A percentile compares a stretch with the other conserved stretches of the same genome.
Evolutionary conservation across 371 early-diverging fungal genomes (phyloP).

Genomic region (Homolaphlyctis polyrhiza): DNA sequence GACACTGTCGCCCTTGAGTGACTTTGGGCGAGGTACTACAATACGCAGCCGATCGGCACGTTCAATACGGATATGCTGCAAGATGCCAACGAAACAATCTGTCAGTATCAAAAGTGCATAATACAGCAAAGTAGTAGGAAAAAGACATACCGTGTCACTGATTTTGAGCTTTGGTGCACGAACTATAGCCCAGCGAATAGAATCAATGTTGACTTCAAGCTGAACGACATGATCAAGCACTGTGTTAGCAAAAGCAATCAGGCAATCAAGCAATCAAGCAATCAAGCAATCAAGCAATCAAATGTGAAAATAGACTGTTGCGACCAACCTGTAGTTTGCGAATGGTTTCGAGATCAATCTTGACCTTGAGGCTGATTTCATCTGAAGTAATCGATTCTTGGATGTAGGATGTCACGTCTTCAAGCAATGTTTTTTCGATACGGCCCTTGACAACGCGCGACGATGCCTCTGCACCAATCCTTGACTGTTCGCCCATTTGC

Average conservation of each 20-base stretch:
- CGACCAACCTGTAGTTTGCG: slow-evolving; percentile 57
- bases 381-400: slow-evolving; percentile 79
- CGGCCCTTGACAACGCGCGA: slow-evolving; percentile 95
- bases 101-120: no score
- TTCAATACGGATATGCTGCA: slow-evolving; percentile 69
- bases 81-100: no score
- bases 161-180: slow-evolving; percentile 83
- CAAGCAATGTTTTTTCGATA: slow-evolving; percentile 83
- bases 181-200: slow-evolving; percentile 70
- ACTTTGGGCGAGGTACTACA: slow-evolving; percentile 64
- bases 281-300: slow-evolving; percentile 1
- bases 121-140: no score
- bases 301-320: not conserved
- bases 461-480: slow-evolving; percentile 48
- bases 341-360: slow-evolving; percentile 78
- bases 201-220: slow-evolving; percentile 75
- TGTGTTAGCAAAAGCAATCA: not conserved
- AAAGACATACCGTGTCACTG: slow-evolving; percentile 48
- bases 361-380: slow-evolving; percentile 72
- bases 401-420: slow-evolving; percentile 78
- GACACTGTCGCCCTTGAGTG: slow-evolving; percentile 42
- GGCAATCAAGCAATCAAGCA: not conserved
- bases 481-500: slow-evolving; percentile 7
- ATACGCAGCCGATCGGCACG: slow-evolving; percentile 71
- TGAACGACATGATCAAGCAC: slow-evolving; percentile 14